phyloP scores from a whole-genome alignment of 2,329 filamentous ascomycete genomes.

The Niveomyces coronatus region DNA sequence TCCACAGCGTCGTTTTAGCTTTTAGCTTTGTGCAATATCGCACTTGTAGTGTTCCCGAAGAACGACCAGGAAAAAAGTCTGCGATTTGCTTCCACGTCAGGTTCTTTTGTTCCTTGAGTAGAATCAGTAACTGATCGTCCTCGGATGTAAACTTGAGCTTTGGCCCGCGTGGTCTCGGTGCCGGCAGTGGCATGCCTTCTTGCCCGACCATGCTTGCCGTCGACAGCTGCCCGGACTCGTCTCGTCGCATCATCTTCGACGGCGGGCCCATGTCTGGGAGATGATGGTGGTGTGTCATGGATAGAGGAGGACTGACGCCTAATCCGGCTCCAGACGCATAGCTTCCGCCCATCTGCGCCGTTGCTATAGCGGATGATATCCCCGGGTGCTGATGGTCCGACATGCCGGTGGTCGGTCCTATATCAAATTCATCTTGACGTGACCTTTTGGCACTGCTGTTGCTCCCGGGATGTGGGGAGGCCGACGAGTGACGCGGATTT shows the following conservation, averaged over 20 bases:
- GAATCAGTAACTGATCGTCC: slow-evolving; percentile 78
- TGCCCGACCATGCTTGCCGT: slow-evolving; percentile 81
- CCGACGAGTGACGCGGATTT: slow-evolving; percentile 18
- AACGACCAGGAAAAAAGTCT: slow-evolving; percentile 87
- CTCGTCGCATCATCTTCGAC: slow-evolving; percentile 55
- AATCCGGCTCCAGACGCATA: slow-evolving; percentile 28
- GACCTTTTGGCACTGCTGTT: slow-evolving; percentile 35
- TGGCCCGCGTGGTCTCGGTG: slow-evolving; percentile 69
- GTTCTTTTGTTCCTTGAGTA: slow-evolving; percentile 89
- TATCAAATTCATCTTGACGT: slow-evolving; percentile 48
- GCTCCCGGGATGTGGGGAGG: slow-evolving; percentile 24
- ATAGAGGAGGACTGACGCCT: slow-evolving; percentile 15
- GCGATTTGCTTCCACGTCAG: slow-evolving; percentile 97
- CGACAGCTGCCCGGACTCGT: slow-evolving; percentile 40
- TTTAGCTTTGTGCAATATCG: slow-evolving; percentile 93
- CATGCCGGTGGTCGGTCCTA: slow-evolving; percentile 40
- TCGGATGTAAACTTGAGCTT: slow-evolving; percentile 92
- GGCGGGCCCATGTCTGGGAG: slow-evolving; percentile 64
- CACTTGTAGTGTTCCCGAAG: slow-evolving; percentile 83
- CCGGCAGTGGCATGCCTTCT: slow-evolving; percentile 76
- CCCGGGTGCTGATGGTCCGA: slow-evolving; percentile 43
- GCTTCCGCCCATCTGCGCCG: slow-evolving; percentile 39
- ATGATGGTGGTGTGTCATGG: slow-evolving; percentile 55
- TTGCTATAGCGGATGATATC: slow-evolving; percentile 45
- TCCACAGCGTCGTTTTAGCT: slow-evolving; percentile 89